A percentile compares a stretch with the other conserved stretches of the same genome.
Conservation (phyloP, 257 asterid species). For the Eucommia ulmoides region DNA sequence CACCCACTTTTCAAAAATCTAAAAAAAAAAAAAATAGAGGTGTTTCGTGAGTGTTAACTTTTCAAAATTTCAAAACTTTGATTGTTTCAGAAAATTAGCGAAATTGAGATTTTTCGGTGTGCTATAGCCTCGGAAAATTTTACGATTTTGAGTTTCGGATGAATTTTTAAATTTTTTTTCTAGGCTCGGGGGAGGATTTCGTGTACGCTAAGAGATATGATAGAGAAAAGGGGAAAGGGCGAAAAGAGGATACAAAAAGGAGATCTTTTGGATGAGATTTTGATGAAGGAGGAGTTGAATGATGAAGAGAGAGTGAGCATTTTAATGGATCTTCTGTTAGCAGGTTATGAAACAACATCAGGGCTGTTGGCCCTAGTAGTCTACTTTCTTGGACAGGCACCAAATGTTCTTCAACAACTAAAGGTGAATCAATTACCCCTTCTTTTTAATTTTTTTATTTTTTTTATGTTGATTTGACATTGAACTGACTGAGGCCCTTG, state of each 20-base stretch:
- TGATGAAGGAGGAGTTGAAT: conserved; percentile 44
- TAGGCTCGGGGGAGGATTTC: conserved; percentile 84
- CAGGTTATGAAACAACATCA: conserved; percentile 77
- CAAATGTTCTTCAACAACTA: conserved; percentile 28
- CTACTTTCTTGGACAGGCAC: conserved; percentile 34
- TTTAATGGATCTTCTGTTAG: conserved; percentile 59
- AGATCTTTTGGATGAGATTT: conserved; percentile 57
- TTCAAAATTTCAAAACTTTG: background rate
- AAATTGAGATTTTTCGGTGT: background rate
- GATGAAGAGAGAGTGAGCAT: conserved; percentile 73
- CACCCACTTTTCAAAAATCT: background rate
- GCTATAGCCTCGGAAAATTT: background rate
- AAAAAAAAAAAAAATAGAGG: no score
- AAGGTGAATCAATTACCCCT: conserved; percentile 24
- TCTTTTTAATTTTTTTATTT: background rate
- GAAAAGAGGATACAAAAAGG: conserved; percentile 19
- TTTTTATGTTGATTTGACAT: background rate
- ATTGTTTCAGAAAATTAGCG: background rate
- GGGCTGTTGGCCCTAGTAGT: conserved; percentile 47
- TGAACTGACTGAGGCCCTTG: no score
- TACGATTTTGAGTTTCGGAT: background rate
- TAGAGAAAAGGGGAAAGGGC: conserved; percentile 45
- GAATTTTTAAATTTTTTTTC: conserved; percentile 23
- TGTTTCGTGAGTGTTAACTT: no score
- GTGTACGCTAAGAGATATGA: conserved; percentile 60